A percentile compares a stretch with the other conserved stretches of the same genome.
Evolutionary conservation across 2,329 filamentous ascomycete genomes (phyloP).

Genomic region (Diaporthe eres): DNA sequence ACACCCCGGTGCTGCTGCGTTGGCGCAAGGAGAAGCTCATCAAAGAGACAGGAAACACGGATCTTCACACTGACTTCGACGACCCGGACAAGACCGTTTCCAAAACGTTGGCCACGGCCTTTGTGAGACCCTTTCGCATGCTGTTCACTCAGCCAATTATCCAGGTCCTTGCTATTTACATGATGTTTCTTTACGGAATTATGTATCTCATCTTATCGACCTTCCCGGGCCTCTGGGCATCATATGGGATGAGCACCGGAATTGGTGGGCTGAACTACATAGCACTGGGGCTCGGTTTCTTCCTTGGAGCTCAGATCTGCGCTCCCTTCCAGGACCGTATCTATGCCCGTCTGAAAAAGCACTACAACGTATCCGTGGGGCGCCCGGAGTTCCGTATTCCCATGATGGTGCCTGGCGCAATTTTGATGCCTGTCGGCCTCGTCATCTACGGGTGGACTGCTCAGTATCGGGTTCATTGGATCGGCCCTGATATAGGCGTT

Average conservation of each 20-base stretch:
- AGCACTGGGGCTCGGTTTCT: slow-evolving; percentile 53
- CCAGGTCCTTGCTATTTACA: slow-evolving; percentile 64
- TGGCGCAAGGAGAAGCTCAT: slow-evolving; percentile 67
- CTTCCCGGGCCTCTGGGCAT: slow-evolving; percentile 62
- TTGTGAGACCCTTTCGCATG: slow-evolving; percentile 65
- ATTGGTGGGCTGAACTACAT: slow-evolving; percentile 56
- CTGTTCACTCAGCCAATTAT: slow-evolving; percentile 67
- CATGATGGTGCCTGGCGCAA: slow-evolving; percentile 65
- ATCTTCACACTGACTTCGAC: slow-evolving; percentile 67
- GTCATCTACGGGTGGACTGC: slow-evolving; percentile 63
- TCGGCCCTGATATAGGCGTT: slow-evolving; percentile 60
- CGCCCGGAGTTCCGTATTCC: slow-evolving; percentile 64
- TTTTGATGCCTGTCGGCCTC: slow-evolving; percentile 61
- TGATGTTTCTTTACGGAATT: slow-evolving; percentile 67
- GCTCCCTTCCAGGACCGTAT: slow-evolving; percentile 62
- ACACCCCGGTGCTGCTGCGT: slow-evolving; percentile 73
- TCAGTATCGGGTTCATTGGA: slow-evolving; percentile 59
- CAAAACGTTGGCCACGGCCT: slow-evolving; percentile 54
- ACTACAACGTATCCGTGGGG: slow-evolving; percentile 48
- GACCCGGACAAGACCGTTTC: slow-evolving; percentile 50
- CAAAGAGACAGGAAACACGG: slow-evolving; percentile 68
- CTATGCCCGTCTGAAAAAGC: slow-evolving; percentile 59
- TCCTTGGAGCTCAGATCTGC: slow-evolving; percentile 55
- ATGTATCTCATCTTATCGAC: slow-evolving; percentile 65
- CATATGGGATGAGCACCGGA: slow-evolving; percentile 52